Percentiles rank a stretch among this genome's conserved stretches.
These are phyloP conservation scores for Apiospora sp. DNA, from an alignment of 2,329 filamentous ascomycete species.

Conservation along the genomic window DNA sequence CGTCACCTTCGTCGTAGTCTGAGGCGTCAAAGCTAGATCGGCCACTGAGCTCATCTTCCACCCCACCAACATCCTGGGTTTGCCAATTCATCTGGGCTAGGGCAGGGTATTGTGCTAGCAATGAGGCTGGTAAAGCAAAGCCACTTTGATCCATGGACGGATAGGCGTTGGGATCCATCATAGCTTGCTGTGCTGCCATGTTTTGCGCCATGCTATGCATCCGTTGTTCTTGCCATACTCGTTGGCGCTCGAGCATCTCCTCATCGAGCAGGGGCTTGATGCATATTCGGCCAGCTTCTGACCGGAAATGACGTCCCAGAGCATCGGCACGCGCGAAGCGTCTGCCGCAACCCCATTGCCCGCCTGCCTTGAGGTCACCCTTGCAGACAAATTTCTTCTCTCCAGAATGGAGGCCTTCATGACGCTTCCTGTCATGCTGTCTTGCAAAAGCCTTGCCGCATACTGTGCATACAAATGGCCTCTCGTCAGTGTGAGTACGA, in stretches of 20 bases:
- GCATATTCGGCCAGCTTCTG: slow-evolving; percentile 92
- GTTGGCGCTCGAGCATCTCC: slow-evolving; percentile 84
- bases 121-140: slow-evolving; percentile 82
- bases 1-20: slow-evolving; percentile 78
- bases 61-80: slow-evolving; percentile 69
- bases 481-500: slow-evolving; percentile 95
- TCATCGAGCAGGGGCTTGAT: slow-evolving; percentile 98
- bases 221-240: slow-evolving; percentile 76
- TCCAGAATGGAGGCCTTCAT: slow-evolving; percentile 93
- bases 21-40: slow-evolving; percentile 84
- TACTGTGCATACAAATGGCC: slow-evolving; percentile 95
- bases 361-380: slow-evolving; percentile 83
- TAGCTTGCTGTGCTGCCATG: slow-evolving; percentile 57
- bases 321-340: slow-evolving; percentile 96
- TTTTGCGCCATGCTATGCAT: slow-evolving; percentile 67
- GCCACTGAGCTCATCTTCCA: slow-evolving; percentile 79
- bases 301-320: slow-evolving; percentile 91
- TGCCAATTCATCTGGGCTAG: slow-evolving; percentile 91
- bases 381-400: slow-evolving; percentile 99
- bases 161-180: slow-evolving; percentile 59
- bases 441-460: slow-evolving; percentile 97
- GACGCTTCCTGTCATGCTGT: slow-evolving; percentile 95
- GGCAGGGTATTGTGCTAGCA: slow-evolving; percentile 91
- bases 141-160: slow-evolving; percentile 68
- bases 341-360: slow-evolving; percentile 91